Conservation (phyloP, 768 basidiomycete genomes). For the Pleurotus djamor region DNA sequence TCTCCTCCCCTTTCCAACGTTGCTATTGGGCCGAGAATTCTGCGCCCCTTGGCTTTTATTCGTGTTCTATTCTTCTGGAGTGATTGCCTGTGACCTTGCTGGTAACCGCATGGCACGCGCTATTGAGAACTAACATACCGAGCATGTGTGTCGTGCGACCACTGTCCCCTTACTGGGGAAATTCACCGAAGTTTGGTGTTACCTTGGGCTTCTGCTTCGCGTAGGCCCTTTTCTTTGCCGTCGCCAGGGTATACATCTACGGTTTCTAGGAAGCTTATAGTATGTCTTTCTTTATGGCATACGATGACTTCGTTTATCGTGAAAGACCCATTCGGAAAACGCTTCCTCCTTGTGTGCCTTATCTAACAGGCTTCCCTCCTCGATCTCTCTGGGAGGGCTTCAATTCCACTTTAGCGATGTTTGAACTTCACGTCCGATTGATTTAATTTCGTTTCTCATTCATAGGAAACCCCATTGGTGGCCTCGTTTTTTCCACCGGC, state of each 20-base stretch:
- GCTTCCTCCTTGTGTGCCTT: background rate
- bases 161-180: too few relatives aligned
- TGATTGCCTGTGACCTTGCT: too few relatives aligned
- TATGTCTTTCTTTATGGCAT: background rate
- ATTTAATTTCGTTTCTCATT: background rate
- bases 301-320: background rate
- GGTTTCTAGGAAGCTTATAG: background rate
- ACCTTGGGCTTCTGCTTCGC: background rate
- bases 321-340: background rate
- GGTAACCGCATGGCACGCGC: background rate
- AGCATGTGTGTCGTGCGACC: too few relatives aligned
- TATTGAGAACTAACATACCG: too few relatives aligned
- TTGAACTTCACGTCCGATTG: background rate
- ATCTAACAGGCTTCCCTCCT: background rate
- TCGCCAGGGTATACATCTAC: background rate
- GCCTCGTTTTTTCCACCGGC: slow-evolving; percentile 71
- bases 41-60: too few relatives aligned
- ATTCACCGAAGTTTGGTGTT: too few relatives aligned
- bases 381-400: background rate
- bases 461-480: slow-evolving; percentile 57
- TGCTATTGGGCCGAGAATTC: too few relatives aligned
- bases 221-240: background rate
- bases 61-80: too few relatives aligned
- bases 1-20: too few relatives aligned
- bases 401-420: background rate